Evolutionary conservation across 2,329 filamentous ascomycete species (phyloP).

Genomic region (Penicillium sp.): DNA sequence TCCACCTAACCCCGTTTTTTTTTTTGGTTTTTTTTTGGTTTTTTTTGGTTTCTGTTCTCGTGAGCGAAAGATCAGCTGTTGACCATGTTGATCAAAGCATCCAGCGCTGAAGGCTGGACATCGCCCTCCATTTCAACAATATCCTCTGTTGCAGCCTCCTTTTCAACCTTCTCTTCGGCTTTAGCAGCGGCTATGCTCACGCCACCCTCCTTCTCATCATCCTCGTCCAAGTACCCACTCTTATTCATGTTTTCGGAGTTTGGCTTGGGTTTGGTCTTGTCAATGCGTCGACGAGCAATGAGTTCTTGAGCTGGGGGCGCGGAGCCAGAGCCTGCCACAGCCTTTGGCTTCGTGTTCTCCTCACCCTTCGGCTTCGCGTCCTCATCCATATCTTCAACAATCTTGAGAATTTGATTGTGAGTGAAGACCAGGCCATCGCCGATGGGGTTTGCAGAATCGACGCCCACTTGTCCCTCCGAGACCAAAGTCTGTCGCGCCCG

Average conservation of each 20-base stretch:
- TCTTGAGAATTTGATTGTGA: not conserved
- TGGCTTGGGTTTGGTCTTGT: no score
- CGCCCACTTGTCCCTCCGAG: not conserved
- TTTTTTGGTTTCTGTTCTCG: not conserved
- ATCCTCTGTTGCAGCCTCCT: constrained; percentile 3
- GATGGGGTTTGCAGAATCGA: not conserved
- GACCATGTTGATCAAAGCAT: constrained; percentile 19
- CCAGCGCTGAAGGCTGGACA: constrained; percentile 27
- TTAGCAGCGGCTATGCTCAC: not conserved
- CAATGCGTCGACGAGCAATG: not conserved
- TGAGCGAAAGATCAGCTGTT: not conserved
- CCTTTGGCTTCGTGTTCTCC: not conserved
- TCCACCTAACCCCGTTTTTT: not conserved
- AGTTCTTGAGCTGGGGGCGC: not conserved
- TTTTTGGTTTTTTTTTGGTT: not conserved
- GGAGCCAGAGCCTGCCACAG: not conserved
- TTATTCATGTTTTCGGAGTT: not conserved
- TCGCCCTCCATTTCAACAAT: constrained; percentile 26
- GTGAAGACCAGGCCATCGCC: not conserved
- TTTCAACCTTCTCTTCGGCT: not conserved
- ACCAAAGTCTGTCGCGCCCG: constrained; percentile 22
- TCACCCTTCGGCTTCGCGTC: not conserved
- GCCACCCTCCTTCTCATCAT: not conserved
- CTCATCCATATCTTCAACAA: not conserved
- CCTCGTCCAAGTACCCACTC: not conserved